phyloP scores from a whole-genome alignment of 2,329 filamentous ascomycete genomes.

The Xylariaceae sp. region DNA sequence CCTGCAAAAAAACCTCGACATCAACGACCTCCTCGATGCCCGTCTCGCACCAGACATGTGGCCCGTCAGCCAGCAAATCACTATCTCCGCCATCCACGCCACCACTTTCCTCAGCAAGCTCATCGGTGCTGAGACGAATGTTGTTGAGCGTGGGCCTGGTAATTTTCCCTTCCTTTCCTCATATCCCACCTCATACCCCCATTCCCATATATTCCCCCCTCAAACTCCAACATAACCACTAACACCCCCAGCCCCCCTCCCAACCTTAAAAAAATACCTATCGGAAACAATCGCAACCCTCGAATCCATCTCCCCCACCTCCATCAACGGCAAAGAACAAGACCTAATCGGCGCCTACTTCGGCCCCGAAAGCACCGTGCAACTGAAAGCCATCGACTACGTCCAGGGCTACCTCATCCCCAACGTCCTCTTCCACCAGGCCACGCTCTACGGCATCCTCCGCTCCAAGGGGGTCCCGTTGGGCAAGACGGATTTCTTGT shows the following conservation, averaged over 20 bases:
- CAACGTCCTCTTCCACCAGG: conserved; percentile 61
- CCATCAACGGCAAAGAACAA: conserved; percentile 31
- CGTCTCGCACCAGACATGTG: conserved; percentile 40
- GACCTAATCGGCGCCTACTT: conserved; percentile 4
- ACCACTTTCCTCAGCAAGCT: conserved; percentile 32
- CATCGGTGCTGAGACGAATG: conserved; percentile 31
- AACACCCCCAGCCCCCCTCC: too few species aligned
- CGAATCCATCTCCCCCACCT: too few species aligned
- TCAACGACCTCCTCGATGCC: conserved; percentile 28
- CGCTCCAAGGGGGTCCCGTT: conserved; percentile 56
- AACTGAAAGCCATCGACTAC: conserved; percentile 37
- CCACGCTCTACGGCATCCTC: conserved; percentile 55
- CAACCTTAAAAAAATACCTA: too few species aligned
- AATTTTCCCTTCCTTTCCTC: conserved; percentile 5
- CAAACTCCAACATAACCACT: not conserved
- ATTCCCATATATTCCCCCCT: too few species aligned
- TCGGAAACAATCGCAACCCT: too few species aligned
- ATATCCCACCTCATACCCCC: too few species aligned
- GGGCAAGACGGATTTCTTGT: conserved; percentile 52
- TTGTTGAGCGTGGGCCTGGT: conserved; percentile 29
- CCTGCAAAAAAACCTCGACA: conserved; percentile 24
- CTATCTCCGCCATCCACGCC: conserved; percentile 24
- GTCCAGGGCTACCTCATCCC: conserved; percentile 46
- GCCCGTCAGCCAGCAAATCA: conserved; percentile 39
- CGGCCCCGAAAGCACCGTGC: conserved; percentile 18